These are phyloP conservation scores for Mycosphaerella sp. DNA, from an alignment of 2,329 filamentous ascomycete genomes.

Conservation along the genomic window DNA sequence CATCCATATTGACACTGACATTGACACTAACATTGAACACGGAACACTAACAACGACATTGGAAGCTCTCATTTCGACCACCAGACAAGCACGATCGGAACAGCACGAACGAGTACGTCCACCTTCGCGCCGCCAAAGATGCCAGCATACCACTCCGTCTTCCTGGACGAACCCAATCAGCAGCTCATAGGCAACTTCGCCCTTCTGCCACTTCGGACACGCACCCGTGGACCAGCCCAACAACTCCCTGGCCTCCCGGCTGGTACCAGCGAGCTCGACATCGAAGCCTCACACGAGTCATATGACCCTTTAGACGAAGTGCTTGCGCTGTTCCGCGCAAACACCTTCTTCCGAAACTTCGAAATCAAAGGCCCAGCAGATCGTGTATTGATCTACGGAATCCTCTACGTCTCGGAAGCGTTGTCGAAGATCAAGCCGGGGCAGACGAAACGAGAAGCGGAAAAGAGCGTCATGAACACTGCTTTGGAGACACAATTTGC, in stretches of 20 bases:
- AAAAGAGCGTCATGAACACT: constrained; percentile 77
- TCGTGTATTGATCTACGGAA: constrained; percentile 91
- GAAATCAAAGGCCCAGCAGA: constrained; percentile 97
- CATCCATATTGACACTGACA: too few species aligned
- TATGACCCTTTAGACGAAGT: constrained; percentile 97
- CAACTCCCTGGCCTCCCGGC: constrained; percentile 57
- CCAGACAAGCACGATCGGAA: not conserved
- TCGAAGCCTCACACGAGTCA: constrained; percentile 79
- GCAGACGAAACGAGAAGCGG: constrained; percentile 59
- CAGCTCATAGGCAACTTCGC: constrained; percentile 80
- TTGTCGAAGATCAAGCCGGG: constrained; percentile 76
- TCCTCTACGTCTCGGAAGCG: constrained; percentile 88
- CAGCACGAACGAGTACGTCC: too few species aligned
- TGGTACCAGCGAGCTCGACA: constrained; percentile 50
- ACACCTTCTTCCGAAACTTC: constrained; percentile 99
- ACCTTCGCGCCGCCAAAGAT: constrained; percentile 13
- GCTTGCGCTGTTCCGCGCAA: constrained; percentile 86
- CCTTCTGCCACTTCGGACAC: constrained; percentile 86
- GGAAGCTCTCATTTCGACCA: not conserved
- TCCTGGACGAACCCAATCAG: constrained; percentile 70
- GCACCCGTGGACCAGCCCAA: constrained; percentile 91
- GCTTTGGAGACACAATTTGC: constrained; percentile 92
- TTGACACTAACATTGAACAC: constrained; percentile 1
- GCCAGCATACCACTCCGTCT: constrained; percentile 90
- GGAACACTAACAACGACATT: not conserved